Evolutionary conservation across 805 yeast genomes (phyloP), one percentile per base, ranked within the genome.

Genomic region (Suhomyces faveliae): DNA sequence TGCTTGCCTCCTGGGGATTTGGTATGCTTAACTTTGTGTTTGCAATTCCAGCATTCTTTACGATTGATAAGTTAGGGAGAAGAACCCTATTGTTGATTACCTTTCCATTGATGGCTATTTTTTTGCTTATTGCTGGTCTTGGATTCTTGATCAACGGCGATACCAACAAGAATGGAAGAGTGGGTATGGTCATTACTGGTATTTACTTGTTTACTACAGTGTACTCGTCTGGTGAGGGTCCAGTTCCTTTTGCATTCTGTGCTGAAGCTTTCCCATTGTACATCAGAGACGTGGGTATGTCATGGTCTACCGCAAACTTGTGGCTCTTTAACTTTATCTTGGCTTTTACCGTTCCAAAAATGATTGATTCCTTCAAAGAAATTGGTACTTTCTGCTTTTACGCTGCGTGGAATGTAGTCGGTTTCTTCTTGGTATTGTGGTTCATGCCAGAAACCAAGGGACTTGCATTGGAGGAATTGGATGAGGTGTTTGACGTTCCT

Each of bases 341-440:
- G 51, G 82, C 94, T 20, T 75, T 88, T 52, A 83, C 95, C 5
- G 84, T 94, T 94, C 94, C 95, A 27, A 72, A 87, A 22, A 67
- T 89, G 64, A 66, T 78, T 49, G 76, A 68, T 42, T 83, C 85
- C 0, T 84, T 89, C 68, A 81, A 79, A 47, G 79, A 89, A 2
- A 88, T 84, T 54, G 96, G 96, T 64, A 95, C 95, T 4, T 89
- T 87, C 62, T 90, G 94, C 10, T 89, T 83, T 78, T 89, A 87
- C 60, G 96, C 94, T 1, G 96, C 85, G 10, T 85, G 92, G 91
- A 88, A 88, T 64, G 56, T 82, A 49, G 69, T 82, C 47, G 88
- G 88, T 0, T 83, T 83, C 71, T 81, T 83, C 68, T 56, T 87
- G 58, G 87, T 86, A 4, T 76, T 87, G 47, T 83, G 86, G 77